Evolutionary conservation across 208 protist species (phyloP).

Genomic region (Herpetomonas muscarum): DNA sequence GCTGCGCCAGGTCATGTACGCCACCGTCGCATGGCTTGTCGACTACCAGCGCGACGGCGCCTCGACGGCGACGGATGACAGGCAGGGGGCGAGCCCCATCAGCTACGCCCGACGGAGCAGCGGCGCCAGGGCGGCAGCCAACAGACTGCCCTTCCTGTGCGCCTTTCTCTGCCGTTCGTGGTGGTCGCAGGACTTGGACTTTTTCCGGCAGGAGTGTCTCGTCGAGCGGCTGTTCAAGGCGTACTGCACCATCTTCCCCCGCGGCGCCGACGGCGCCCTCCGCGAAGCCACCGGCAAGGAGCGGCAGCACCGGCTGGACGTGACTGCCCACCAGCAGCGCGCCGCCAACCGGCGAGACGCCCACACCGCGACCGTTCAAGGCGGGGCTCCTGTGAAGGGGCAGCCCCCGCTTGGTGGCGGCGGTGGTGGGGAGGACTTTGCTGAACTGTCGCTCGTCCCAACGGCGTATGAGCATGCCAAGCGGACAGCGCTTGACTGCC

Average conservation of each 20-base stretch:
- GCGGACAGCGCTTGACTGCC: conserved; percentile 24
- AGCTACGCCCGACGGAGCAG: too few species aligned
- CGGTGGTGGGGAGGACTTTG: conserved; percentile 12
- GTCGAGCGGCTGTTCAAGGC: conserved; percentile 40
- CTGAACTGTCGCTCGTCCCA: conserved; percentile 12
- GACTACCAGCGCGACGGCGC: conserved; percentile 6
- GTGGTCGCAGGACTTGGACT: conserved; percentile 54
- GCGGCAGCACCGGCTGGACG: too few species aligned
- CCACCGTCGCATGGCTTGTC: conserved; percentile 12
- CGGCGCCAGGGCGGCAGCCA: too few species aligned
- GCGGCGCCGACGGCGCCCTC: neutral
- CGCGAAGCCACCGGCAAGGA: too few species aligned
- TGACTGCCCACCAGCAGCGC: too few species aligned
- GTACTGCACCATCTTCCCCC: conserved; percentile 58
- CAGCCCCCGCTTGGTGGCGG: neutral
- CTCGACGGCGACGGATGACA: neutral
- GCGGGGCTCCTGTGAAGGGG: too few species aligned
- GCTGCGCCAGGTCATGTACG: conserved; percentile 26
- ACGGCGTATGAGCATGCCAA: conserved; percentile 26
- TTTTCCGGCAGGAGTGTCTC: conserved; percentile 37
- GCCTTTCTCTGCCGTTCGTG: conserved; percentile 55
- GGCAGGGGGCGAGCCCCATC: too few species aligned
- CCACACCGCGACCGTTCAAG: too few species aligned
- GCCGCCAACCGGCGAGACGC: too few species aligned
- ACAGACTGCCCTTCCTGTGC: conserved; percentile 40